Conservation (phyloP, 2,329 filamentous ascomycete genomes). For the Alternaria conjuncta region DNA sequence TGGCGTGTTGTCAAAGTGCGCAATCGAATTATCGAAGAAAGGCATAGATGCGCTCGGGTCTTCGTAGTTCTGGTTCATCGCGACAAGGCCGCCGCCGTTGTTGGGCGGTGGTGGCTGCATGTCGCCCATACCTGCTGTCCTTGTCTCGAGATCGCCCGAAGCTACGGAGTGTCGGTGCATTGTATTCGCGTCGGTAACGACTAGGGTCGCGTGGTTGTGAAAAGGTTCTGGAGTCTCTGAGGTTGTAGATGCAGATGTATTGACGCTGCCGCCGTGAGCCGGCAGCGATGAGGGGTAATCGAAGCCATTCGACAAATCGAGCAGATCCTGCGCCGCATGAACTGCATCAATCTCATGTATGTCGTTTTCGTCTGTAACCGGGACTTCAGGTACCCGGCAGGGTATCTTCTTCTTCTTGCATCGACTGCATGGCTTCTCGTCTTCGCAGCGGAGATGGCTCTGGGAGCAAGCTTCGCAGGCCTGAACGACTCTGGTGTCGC, state of each 20-base stretch:
- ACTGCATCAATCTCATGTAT: conserved; percentile 31
- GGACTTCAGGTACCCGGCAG: conserved; percentile 44
- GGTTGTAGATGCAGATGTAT: conserved; percentile 9
- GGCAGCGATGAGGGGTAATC: conserved; percentile 23
- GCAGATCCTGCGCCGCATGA: conserved; percentile 39
- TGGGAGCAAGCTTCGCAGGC: conserved; percentile 61
- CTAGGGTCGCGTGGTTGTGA: conserved; percentile 6
- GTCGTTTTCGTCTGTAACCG: conserved; percentile 21
- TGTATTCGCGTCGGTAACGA: neutral
- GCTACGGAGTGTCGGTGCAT: neutral
- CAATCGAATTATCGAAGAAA: conserved; percentile 22
- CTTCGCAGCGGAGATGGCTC: conserved; percentile 61
- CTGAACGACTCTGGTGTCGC: conserved; percentile 46
- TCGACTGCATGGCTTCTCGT: conserved; percentile 61
- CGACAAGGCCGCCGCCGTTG: neutral
- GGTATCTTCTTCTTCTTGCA: conserved; percentile 58
- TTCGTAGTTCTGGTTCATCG: conserved; percentile 14
- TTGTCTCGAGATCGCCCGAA: neutral
- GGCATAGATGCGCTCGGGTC: conserved; percentile 9
- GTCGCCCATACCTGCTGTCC: neutral
- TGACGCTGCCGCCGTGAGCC: conserved; percentile 3
- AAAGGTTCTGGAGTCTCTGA: conserved; percentile 7
- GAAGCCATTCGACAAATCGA: conserved; percentile 36
- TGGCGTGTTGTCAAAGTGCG: conserved; percentile 23
- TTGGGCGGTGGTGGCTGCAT: conserved; percentile 13